Conservation (phyloP, 345 rosid species). For the Psidium friedrichsthalianum region DNA sequence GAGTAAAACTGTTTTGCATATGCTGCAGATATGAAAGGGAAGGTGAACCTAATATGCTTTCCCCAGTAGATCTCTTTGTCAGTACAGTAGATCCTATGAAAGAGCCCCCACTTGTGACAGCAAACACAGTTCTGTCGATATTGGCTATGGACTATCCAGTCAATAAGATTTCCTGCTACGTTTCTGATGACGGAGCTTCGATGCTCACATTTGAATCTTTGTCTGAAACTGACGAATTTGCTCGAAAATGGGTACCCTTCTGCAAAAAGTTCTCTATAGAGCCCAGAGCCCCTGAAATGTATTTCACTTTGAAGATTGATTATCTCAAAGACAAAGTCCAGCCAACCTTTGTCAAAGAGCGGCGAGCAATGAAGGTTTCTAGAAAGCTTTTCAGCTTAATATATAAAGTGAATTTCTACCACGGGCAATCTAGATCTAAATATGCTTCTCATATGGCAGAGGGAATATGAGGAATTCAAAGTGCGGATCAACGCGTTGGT, state of each 20-base stretch:
- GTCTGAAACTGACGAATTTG: constrained; percentile 76
- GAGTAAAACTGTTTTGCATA: not conserved
- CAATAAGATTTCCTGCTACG: constrained; percentile 87
- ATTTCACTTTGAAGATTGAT: constrained; percentile 69
- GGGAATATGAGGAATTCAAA: constrained; percentile 95
- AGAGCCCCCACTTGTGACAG: constrained; percentile 96
- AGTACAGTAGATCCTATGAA: constrained; percentile 99
- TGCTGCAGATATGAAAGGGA: constrained; percentile 65
- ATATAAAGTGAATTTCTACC: not conserved
- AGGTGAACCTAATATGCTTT: constrained; percentile 84
- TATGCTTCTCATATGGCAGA: constrained; percentile 24
- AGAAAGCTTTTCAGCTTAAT: not conserved
- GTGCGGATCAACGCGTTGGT: constrained; percentile 82
- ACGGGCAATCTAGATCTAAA: not conserved
- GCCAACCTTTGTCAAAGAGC: constrained; percentile 90
- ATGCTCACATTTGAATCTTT: constrained; percentile 89
- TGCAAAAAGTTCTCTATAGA: constrained; percentile 62
- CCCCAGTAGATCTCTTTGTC: constrained; percentile 82
- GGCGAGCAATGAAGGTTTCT: constrained; percentile 90
- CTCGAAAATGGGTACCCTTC: constrained; percentile 84
- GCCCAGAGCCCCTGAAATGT: constrained; percentile 78
- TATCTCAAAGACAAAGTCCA: constrained; percentile 98
- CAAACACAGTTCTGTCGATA: constrained; percentile 82
- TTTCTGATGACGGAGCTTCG: constrained; percentile 96
- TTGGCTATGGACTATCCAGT: constrained; percentile 95